Conservation (phyloP, 2,329 filamentous ascomycete species). For the Graphilbum fragrans region DNA sequence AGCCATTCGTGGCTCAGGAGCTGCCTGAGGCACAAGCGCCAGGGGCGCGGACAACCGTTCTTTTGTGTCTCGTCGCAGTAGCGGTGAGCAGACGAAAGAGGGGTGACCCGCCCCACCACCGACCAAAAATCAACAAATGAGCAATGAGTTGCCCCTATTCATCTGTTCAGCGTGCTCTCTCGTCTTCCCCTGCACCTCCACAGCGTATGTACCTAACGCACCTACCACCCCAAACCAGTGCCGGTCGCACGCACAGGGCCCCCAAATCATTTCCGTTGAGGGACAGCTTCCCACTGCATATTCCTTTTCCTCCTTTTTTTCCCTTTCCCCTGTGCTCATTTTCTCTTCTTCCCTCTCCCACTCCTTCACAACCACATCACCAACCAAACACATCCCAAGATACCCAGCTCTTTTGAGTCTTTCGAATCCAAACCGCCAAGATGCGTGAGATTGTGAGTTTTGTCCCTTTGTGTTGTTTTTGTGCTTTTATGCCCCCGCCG, state of each 20-base stretch:
- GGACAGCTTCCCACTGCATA: conserved; percentile 3
- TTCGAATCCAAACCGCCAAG: conserved; percentile 25
- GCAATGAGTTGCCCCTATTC: conserved; percentile 1
- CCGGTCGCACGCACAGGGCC: neutral
- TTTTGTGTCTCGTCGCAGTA: neutral
- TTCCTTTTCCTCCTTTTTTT: conserved; percentile 5
- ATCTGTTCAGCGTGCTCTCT: neutral
- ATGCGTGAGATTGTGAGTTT: conserved; percentile 70
- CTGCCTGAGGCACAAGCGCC: conserved; percentile 8
- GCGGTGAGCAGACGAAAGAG: conserved; percentile 1
- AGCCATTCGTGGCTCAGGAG: conserved; percentile 3
- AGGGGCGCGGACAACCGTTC: neutral
- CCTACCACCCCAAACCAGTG: too few relatives aligned
- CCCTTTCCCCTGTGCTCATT: neutral
- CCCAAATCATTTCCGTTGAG: conserved; percentile 1
- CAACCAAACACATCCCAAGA: neutral
- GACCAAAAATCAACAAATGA: conserved; percentile 1
- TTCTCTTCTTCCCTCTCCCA: neutral
- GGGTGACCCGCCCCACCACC: conserved; percentile 2
- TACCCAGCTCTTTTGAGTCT: neutral
- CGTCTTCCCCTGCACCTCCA: neutral
- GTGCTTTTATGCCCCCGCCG: neutral
- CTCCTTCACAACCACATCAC: neutral
- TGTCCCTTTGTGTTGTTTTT: neutral
- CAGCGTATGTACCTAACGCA: neutral